Evolutionary conservation across 805 yeast species (phyloP), one percentile per base, ranked within the genome.

Genomic region (Starmerella riodocensis): DNA sequence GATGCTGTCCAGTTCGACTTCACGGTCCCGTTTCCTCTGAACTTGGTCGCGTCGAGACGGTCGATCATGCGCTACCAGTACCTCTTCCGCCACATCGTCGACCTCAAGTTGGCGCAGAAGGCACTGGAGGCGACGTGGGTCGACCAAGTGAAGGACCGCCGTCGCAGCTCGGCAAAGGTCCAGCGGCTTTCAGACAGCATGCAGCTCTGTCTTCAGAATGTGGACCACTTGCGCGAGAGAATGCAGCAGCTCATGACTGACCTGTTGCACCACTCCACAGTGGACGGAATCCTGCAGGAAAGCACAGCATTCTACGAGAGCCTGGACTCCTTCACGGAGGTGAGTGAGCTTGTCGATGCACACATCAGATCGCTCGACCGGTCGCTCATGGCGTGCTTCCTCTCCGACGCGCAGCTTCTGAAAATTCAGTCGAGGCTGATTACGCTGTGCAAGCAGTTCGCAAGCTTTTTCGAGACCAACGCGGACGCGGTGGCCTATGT

Each of bases 11-110:
- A 61, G 44, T 51, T 65, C 19, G 64, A 63, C 32, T 58, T 62
- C 41, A 46, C 46, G 27, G 55, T 86, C 18, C 95, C 96, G 3
- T 91, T 83, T 54, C 99, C 99, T 0, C 59, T 84, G 35, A 84
- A 84, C 52, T 64, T 88, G 20, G 65, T 91, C 1, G 61, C 84
- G 1, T 74, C 80, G 14, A 71, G 76, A 39, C 78, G 84, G 13
- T 73, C 77, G 20, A 63, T 83, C 14, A 68, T 75, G 35, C 83
- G 91, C 46, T 84, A 78, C 53, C 94, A 88, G 55, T 63, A 83
- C 26, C 61, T 85, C 34, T 83, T 81, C 50, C 71, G 95, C 46
- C 76, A 81, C 47, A 62, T 80, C 28, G 57, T 77, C 29, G 67
- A 74, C 24, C 53, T 83, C n/a, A 75, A 75, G 45, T 74, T 72